Percentiles rank a stretch among this genome's conserved stretches.
Conservation (phyloP, 345 rosid genomes). For the Brassica nigra region DNA sequence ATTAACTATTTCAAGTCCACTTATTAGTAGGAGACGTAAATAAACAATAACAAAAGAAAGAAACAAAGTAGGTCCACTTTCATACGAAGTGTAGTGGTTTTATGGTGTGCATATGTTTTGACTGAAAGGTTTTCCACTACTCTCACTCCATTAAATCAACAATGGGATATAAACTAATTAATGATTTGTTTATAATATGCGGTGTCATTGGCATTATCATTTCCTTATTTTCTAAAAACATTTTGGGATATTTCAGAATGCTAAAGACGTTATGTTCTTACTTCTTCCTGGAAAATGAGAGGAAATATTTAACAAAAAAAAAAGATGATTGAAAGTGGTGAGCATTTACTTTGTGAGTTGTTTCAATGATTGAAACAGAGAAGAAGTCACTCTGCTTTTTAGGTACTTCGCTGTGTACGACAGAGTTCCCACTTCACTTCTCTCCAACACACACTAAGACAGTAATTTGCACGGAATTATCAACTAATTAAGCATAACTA, state of each 20-base stretch:
- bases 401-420: conserved; percentile 41
- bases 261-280: not conserved
- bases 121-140: conserved; percentile 39
- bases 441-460: conserved; percentile 23
- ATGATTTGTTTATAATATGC: conserved; percentile 12
- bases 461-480: conserved; percentile 27
- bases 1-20: conserved; percentile 24
- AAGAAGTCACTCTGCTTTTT: conserved; percentile 27
- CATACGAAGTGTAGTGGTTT: conserved; percentile 25
- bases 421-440: conserved; percentile 32
- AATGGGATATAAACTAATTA: conserved; percentile 18
- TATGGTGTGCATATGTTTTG: conserved; percentile 38
- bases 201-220: not conserved
- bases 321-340: not conserved
- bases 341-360: conserved; percentile 34
- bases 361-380: conserved; percentile 38
- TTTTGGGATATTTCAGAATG: not conserved
- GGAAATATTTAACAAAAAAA: not conserved
- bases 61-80: conserved; percentile 22
- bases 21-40: not conserved
- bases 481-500: conserved; percentile 16
- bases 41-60: not conserved
- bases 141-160: conserved; percentile 27
- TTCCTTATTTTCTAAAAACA: not conserved
- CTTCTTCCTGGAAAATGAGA: conserved; percentile 1